These are phyloP conservation scores for Diphasiastrum complanatum DNA, from an alignment of 83 land plant genomes.

Conservation along the genomic window DNA sequence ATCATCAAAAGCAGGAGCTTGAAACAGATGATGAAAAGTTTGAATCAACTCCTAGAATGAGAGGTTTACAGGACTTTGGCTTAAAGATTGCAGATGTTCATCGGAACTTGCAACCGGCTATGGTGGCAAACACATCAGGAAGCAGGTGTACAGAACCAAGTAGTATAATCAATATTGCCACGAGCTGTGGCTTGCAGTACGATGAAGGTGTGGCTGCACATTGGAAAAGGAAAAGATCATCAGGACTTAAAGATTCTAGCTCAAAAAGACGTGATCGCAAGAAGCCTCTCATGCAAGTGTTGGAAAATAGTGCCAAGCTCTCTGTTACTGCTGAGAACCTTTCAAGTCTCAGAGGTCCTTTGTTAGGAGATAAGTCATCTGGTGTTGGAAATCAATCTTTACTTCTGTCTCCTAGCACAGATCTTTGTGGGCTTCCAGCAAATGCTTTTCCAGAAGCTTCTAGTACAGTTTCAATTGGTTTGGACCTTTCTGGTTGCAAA, in stretches of 20 bases:
- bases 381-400: no score
- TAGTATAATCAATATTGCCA: no score
- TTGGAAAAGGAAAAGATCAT: conserved; percentile 8
- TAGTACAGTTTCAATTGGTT: no score
- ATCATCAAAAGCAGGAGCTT: conserved; percentile 11
- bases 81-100: no score
- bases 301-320: conserved; percentile 40
- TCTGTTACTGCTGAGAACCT: conserved; percentile 23
- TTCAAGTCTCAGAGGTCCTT: no score
- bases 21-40: conserved; percentile 41
- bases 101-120: no score
- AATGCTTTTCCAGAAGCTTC: no score
- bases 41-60: conserved; percentile 48
- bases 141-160: conserved; percentile 20
- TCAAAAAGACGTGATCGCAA: conserved; percentile 41
- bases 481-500: no score
- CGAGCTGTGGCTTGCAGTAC: conserved; percentile 12
- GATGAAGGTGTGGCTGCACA: neutral
- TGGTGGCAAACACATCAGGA: conserved; percentile 28
- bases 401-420: no score
- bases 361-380: no score
- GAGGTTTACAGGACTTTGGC: conserved; percentile 64
- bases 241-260: conserved; percentile 7
- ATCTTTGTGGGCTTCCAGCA: no score
- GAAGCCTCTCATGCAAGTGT: conserved; percentile 36